These are phyloP conservation scores for Paxillus rubicundulus DNA, from an alignment of 768 basidiomycete species.

Conservation along the genomic window DNA sequence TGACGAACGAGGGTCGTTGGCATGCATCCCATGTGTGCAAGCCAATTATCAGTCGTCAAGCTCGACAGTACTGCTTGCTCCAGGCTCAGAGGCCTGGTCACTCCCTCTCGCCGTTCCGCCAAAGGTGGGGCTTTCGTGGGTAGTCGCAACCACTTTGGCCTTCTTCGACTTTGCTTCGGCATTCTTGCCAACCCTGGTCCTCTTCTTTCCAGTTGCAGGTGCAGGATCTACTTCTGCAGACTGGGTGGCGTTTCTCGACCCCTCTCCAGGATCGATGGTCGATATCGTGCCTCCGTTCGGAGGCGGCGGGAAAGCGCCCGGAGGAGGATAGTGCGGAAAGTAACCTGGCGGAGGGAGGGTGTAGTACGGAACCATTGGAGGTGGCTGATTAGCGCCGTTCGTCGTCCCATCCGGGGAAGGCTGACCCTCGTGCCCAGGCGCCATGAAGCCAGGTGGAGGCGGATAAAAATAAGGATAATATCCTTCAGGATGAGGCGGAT, in stretches of 20 bases:
- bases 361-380: conserved; percentile 36
- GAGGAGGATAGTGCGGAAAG: conserved; percentile 35
- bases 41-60: conserved; percentile 20
- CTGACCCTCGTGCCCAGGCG: conserved; percentile 37
- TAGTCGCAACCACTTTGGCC: conserved; percentile 17
- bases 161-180: conserved; percentile 33
- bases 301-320: conserved; percentile 33
- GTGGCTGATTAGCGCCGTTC: conserved; percentile 29
- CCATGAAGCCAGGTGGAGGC: conserved; percentile 39
- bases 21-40: not conserved
- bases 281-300: conserved; percentile 22
- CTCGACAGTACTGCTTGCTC: conserved; percentile 23
- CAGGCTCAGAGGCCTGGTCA: conserved; percentile 27
- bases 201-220: conserved; percentile 26
- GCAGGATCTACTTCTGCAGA: conserved; percentile 16
- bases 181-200: conserved; percentile 29
- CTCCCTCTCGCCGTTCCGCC: conserved; percentile 26
- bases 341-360: conserved; percentile 39
- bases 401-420: conserved; percentile 28
- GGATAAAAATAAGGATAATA: conserved; percentile 46
- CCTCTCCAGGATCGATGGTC: conserved; percentile 27
- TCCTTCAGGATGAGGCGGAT: conserved; percentile 39
- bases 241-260: conserved; percentile 22
- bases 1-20: not conserved
- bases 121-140: conserved; percentile 18